These are phyloP conservation scores for Leccinum pallidistipes DNA, from an alignment of 1,284 basidiomycete species.

Conservation along the genomic window DNA sequence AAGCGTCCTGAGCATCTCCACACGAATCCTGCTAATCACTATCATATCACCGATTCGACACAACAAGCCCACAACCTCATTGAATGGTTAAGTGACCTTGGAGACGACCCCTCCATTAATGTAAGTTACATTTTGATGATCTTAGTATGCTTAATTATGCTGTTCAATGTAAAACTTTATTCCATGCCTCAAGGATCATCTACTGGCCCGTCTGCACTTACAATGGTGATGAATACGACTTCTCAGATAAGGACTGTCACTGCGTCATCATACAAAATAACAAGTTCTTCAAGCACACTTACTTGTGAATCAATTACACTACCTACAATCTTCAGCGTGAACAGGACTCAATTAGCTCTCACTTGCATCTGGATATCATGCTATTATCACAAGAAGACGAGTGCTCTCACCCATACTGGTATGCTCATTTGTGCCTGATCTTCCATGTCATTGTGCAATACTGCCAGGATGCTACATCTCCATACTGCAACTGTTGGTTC, in stretches of 20 bases:
- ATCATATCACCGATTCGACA: neutral
- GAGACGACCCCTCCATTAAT: neutral
- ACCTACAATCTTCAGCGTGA: conserved; percentile 18
- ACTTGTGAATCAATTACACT: neutral
- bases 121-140: conserved; percentile 7
- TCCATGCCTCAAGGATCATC: neutral
- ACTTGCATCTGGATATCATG: conserved; percentile 9
- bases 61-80: neutral
- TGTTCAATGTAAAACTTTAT: conserved; percentile 28
- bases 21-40: neutral
- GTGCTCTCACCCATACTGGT: conserved; percentile 34
- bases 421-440: conserved; percentile 17
- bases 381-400: conserved; percentile 13
- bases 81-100: neutral
- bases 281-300: neutral
- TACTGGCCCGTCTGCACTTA: neutral
- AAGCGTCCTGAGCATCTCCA: neutral
- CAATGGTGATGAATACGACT: neutral
- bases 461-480: neutral
- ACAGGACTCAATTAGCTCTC: conserved; percentile 29
- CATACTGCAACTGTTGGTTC: neutral
- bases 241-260: neutral
- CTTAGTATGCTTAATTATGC: conserved; percentile 9
- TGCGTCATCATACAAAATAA: neutral
- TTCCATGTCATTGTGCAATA: conserved; percentile 26